Evolutionary conservation across 257 asterid genomes (phyloP).

Genomic region (Solanum etuberosum): DNA sequence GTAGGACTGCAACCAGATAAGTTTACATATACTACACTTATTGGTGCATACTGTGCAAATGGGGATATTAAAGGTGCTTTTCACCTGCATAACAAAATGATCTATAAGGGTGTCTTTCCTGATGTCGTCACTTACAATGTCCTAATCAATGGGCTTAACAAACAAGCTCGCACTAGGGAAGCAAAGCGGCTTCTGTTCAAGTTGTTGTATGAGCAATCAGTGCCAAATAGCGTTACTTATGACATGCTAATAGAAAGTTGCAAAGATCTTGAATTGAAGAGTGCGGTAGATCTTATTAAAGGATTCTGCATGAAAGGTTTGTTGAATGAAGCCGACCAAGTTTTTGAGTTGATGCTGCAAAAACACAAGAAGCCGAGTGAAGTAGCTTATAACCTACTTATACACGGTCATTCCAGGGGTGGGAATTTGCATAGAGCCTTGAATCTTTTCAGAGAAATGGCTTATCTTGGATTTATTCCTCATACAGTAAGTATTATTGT

Average conservation of each 20-base stretch:
- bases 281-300: slow-evolving; percentile 50
- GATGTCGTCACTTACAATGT: slow-evolving; percentile 87
- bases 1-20: slow-evolving; percentile 59
- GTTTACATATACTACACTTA: slow-evolving; percentile 70
- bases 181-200: slow-evolving; percentile 67
- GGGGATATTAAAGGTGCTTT: slow-evolving; percentile 55
- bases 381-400: slow-evolving; percentile 49
- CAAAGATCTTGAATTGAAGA: slow-evolving; percentile 35
- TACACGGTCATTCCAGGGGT: slow-evolving; percentile 67
- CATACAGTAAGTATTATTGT: slow-evolving; percentile 59
- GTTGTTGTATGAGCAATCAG: slow-evolving; percentile 47
- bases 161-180: slow-evolving; percentile 59
- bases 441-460: slow-evolving; percentile 53
- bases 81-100: slow-evolving; percentile 63
- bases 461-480: slow-evolving; percentile 37
- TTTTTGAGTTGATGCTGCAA: slow-evolving; percentile 46
- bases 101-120: slow-evolving; percentile 56
- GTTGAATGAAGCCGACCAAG: slow-evolving; percentile 68
- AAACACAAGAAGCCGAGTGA: slow-evolving; percentile 43
- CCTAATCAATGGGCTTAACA: slow-evolving; percentile 61
- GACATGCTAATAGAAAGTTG: slow-evolving; percentile 69
- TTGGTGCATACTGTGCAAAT: slow-evolving; percentile 60
- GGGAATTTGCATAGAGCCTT: slow-evolving; percentile 51
- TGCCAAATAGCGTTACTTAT: slow-evolving; percentile 46
- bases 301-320: slow-evolving; percentile 91